A percentile compares a stretch with the other conserved stretches of the same genome.
Evolutionary conservation across 2,329 filamentous ascomycete genomes (phyloP).

Genomic region (Cladophialophora bantiana): DNA sequence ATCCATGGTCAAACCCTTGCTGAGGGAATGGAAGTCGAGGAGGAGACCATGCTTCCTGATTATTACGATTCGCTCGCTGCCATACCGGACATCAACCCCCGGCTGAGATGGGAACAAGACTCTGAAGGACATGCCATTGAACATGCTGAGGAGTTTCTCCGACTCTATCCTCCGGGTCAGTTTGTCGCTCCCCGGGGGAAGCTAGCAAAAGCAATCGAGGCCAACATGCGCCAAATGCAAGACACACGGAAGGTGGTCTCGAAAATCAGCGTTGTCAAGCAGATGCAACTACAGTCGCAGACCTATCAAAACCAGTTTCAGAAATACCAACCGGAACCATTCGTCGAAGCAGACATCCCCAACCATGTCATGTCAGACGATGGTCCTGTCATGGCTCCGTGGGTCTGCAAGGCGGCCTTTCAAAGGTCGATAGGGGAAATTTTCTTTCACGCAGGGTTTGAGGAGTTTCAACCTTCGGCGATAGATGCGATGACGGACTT

Average conservation of each 20-base stretch:
- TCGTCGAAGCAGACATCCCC: conserved; percentile 83
- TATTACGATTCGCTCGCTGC: conserved; percentile 90
- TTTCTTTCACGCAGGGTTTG: conserved; percentile 94
- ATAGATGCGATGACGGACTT: conserved; percentile 89
- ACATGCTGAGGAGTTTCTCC: conserved; percentile 82
- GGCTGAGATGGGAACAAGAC: conserved; percentile 87
- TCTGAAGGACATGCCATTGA: conserved; percentile 87
- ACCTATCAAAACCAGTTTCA: conserved; percentile 98
- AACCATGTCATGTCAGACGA: conserved; percentile 90
- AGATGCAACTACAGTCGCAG: conserved; percentile 98
- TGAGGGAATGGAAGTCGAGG: conserved; percentile 91
- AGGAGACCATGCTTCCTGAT: conserved; percentile 84
- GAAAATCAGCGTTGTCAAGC: conserved; percentile 97
- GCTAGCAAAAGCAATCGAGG: conserved; percentile 80
- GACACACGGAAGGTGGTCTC: conserved; percentile 94
- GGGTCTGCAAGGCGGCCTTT: conserved; percentile 80
- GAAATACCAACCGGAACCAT: conserved; percentile 90
- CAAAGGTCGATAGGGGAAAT: conserved; percentile 93
- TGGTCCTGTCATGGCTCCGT: conserved; percentile 83
- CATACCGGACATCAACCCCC: conserved; percentile 81
- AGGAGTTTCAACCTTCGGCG: conserved; percentile 94
- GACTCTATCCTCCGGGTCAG: conserved; percentile 74
- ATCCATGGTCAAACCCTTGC: conserved; percentile 77
- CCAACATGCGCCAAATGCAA: conserved; percentile 93
- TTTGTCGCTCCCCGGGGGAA: conserved; percentile 78